Conservation (phyloP, 2,329 filamentous ascomycete species). For the Paracorniculantispora psalliotae region DNA sequence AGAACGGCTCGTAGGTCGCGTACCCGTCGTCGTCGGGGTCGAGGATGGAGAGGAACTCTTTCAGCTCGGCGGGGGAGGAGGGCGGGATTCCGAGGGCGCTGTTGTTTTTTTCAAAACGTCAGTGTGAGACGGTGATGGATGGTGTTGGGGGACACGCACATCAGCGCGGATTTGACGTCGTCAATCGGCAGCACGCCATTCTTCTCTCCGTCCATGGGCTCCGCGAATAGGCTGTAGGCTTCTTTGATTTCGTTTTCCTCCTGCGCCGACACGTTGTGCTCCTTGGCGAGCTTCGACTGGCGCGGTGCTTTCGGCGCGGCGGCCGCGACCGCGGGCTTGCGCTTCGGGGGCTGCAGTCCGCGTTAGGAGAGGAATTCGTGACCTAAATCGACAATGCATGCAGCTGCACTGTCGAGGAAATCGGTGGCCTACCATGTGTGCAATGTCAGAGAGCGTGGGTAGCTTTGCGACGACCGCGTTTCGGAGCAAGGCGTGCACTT, state of each 20-base stretch:
- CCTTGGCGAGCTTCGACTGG: conserved; percentile 84
- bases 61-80: conserved; percentile 58
- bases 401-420: too few species aligned
- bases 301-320: conserved; percentile 40
- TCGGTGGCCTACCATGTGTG: conserved; percentile 1
- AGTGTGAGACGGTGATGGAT: too few species aligned
- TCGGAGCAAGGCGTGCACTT: neutral
- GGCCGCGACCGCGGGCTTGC: conserved; percentile 30
- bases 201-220: conserved; percentile 67
- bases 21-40: conserved; percentile 78
- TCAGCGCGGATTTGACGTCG: conserved; percentile 67
- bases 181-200: conserved; percentile 62
- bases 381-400: too few species aligned
- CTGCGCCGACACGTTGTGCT: conserved; percentile 76
- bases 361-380: neutral
- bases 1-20: conserved; percentile 74
- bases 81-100: conserved; percentile 80
- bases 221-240: conserved; percentile 77
- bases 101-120: conserved; percentile 6
- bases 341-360: conserved; percentile 45
- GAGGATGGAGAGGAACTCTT: conserved; percentile 71
- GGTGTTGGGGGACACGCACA: conserved; percentile 46
- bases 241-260: conserved; percentile 90
- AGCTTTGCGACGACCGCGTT: neutral
- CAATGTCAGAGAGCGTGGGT: neutral